phyloP scores from a whole-genome alignment of 1,139 yeast genomes.

The Candida neerlandica region DNA sequence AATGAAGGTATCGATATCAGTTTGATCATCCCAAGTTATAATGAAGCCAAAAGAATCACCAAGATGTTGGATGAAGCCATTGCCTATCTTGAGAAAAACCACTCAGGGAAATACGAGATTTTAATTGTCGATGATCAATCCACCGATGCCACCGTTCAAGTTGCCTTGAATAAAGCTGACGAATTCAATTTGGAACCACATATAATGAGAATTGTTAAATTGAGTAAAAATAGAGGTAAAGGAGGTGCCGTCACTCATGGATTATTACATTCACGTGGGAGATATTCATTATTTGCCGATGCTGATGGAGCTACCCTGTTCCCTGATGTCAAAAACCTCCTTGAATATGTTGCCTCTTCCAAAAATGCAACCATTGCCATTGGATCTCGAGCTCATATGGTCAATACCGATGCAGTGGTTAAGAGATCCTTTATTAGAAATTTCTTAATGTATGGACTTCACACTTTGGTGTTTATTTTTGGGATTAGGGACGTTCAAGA shows the following conservation, averaged over 20 bases:
- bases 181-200: conserved; percentile 55
- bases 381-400: conserved; percentile 97
- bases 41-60: conserved; percentile 75
- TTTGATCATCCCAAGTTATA: conserved; percentile 88
- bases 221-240: conserved; percentile 82
- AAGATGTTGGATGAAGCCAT: conserved; percentile 80
- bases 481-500: conserved; percentile 87
- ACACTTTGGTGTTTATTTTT: conserved; percentile 79
- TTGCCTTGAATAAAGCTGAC: conserved; percentile 68
- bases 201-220: conserved; percentile 65
- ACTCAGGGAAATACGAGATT: conserved; percentile 61
- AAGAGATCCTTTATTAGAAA: conserved; percentile 87
- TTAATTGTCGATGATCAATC: conserved; percentile 92
- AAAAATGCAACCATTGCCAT: conserved; percentile 65
- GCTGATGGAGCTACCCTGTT: conserved; percentile 97
- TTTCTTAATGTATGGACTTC: conserved; percentile 91
- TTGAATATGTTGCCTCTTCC: conserved; percentile 36
- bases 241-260: conserved; percentile 99
- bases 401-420: conserved; percentile 92
- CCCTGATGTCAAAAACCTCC: conserved; percentile 61
- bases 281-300: conserved; percentile 83
- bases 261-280: conserved; percentile 72
- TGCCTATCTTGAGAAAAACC: conserved; percentile 47
- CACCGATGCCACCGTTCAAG: conserved; percentile 72
- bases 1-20: conserved; percentile 53